Evolutionary conservation across 1,139 yeast genomes (phyloP).

Genomic region (Candida neerlandica): DNA sequence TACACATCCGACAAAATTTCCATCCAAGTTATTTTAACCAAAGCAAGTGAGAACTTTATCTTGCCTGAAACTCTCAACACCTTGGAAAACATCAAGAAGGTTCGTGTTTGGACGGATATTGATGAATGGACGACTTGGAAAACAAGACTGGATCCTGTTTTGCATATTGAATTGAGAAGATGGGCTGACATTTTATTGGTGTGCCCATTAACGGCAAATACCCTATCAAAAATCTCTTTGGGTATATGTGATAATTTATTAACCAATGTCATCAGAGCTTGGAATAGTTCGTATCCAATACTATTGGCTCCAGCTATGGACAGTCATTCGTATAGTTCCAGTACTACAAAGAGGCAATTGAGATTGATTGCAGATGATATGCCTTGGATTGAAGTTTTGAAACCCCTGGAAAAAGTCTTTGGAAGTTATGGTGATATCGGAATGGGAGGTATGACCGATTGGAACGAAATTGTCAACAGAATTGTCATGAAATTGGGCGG

Average conservation of each 20-base stretch:
- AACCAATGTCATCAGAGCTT: conserved; percentile 86
- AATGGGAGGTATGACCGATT: conserved; percentile 91
- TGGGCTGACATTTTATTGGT: conserved; percentile 94
- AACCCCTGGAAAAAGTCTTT: conserved; percentile 90
- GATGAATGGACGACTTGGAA: conserved; percentile 95
- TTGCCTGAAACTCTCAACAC: conserved; percentile 53
- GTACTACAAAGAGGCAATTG: conserved; percentile 81
- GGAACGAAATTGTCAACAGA: conserved; percentile 86
- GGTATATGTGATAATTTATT: conserved; percentile 89
- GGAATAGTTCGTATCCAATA: conserved; percentile 89
- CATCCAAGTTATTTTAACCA: conserved; percentile 80
- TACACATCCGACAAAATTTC: conserved; percentile 74
- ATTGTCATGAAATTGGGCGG: conserved; percentile 85
- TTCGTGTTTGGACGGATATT: conserved; percentile 81
- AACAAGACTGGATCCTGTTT: conserved; percentile 82
- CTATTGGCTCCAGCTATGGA: conserved; percentile 94
- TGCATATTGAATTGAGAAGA: conserved; percentile 88
- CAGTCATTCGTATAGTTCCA: conserved; percentile 84
- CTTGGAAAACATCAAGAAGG: conserved; percentile 41
- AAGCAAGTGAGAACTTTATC: conserved; percentile 81
- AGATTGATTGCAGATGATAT: conserved; percentile 77
- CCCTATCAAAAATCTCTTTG: conserved; percentile 83
- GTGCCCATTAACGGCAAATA: conserved; percentile 90
- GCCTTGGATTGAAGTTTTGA: conserved; percentile 88
- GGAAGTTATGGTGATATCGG: conserved; percentile 95